phyloP scores from a whole-genome alignment of 2,329 filamentous ascomycete genomes.

The Cladosporium sp. region DNA sequence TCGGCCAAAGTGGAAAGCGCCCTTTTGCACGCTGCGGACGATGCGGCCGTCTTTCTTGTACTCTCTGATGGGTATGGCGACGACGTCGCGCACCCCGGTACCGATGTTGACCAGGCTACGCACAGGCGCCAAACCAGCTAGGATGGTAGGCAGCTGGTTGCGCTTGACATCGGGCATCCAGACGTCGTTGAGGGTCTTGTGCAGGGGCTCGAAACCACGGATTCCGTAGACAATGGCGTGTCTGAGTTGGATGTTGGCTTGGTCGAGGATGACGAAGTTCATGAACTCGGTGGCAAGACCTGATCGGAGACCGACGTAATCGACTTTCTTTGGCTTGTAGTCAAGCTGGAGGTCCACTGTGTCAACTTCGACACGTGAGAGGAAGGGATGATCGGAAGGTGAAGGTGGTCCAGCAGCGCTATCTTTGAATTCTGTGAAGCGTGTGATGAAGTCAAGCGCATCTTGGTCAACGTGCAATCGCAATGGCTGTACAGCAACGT shows the following conservation, averaged over 20 bases:
- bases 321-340: slow-evolving; percentile 97
- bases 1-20: slow-evolving; percentile 83
- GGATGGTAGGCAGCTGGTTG: slow-evolving; percentile 84
- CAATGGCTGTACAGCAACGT: slow-evolving; percentile 74
- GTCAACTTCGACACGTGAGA: slow-evolving; percentile 86
- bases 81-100: slow-evolving; percentile 78
- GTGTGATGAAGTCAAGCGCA: slow-evolving; percentile 91
- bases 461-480: slow-evolving; percentile 96
- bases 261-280: slow-evolving; percentile 94
- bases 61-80: slow-evolving; percentile 86
- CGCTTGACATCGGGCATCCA: slow-evolving; percentile 93
- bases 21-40: slow-evolving; percentile 87
- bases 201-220: slow-evolving; percentile 84
- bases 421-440: slow-evolving; percentile 98
- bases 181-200: slow-evolving; percentile 87
- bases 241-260: slow-evolving; percentile 78
- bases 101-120: slow-evolving; percentile 88
- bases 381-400: slow-evolving; percentile 60
- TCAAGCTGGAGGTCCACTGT: slow-evolving; percentile 82
- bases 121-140: slow-evolving; percentile 87
- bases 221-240: slow-evolving; percentile 93
- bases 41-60: slow-evolving; percentile 93
- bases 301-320: slow-evolving; percentile 88
- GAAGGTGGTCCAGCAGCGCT: slow-evolving; percentile 51
- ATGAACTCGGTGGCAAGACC: slow-evolving; percentile 97